These are phyloP conservation scores for Lactarius trivialis DNA, from an alignment of 768 basidiomycete genomes.

Conservation along the genomic window DNA sequence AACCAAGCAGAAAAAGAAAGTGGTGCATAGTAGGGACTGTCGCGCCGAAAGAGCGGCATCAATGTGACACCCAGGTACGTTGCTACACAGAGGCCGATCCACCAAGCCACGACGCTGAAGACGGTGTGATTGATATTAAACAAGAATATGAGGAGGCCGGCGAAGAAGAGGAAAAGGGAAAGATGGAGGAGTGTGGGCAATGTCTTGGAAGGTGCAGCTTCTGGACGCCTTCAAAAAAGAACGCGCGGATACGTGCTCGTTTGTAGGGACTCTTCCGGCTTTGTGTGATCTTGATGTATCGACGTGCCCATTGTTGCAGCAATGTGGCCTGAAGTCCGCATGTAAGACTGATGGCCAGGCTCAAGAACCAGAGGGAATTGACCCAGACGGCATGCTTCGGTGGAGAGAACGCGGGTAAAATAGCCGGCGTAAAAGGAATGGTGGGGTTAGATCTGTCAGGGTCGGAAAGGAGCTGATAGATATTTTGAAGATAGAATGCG, in stretches of 20 bases:
- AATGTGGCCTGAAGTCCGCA: slow-evolving; percentile 3
- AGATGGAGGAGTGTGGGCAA: slow-evolving; percentile 12
- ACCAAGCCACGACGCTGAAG: background rate
- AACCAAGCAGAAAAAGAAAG: background rate
- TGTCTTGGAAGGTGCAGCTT: background rate
- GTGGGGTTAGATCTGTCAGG: background rate
- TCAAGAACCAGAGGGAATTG: slow-evolving; percentile 8
- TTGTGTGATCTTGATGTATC: background rate
- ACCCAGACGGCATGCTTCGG: slow-evolving; percentile 1
- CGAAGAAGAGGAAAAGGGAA: slow-evolving; percentile 19
- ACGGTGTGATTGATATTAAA: slow-evolving; percentile 3
- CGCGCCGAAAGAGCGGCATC: background rate
- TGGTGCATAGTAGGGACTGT: slow-evolving; percentile 2
- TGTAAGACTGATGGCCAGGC: slow-evolving; percentile 5
- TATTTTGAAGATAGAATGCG: slow-evolving; percentile 1
- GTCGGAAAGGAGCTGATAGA: background rate
- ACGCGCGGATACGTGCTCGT: background rate
- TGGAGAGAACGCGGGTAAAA: background rate
- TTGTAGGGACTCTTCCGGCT: background rate
- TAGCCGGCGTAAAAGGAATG: background rate
- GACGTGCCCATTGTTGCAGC: slow-evolving; percentile 6
- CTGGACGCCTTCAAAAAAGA: slow-evolving; percentile 2
- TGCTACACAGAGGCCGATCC: background rate
- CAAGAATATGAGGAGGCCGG: slow-evolving; percentile 3
- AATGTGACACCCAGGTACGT: background rate